Conservation (phyloP, 352 stramenopile species). For the Elongisporangium anandrum region DNA sequence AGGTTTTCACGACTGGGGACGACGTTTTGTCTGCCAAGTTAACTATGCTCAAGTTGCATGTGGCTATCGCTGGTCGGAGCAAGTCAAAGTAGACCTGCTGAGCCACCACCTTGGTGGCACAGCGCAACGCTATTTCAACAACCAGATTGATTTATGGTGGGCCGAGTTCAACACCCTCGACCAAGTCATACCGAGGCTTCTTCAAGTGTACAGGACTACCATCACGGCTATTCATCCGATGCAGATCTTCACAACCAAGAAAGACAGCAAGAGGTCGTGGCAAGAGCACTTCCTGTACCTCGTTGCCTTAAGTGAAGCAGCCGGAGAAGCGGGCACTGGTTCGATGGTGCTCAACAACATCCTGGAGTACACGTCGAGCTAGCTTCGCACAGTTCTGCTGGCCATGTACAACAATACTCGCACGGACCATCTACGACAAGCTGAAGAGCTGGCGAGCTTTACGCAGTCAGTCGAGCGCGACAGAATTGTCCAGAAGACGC, state of each 20-base stretch:
- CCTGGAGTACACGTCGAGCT: constrained; percentile 9
- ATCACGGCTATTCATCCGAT: constrained; percentile 11
- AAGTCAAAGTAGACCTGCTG: constrained; percentile 4
- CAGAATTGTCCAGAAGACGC: background rate
- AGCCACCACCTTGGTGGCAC: constrained; percentile 4
- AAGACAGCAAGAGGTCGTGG: constrained; percentile 7
- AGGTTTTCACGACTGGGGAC: constrained; percentile 3
- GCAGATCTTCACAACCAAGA: constrained; percentile 12
- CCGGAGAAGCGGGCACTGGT: no score
- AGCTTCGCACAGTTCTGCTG: constrained; percentile 6
- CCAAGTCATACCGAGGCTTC: constrained; percentile 7
- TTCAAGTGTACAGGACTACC: constrained; percentile 11
- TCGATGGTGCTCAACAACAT: constrained; percentile 15
- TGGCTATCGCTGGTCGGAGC: constrained; percentile 2
- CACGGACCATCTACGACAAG: constrained; percentile 11
- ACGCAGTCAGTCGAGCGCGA: constrained; percentile 11
- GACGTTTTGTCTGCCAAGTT: constrained; percentile 2
- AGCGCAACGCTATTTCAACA: constrained; percentile 13
- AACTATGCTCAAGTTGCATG: background rate
- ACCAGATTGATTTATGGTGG: constrained; percentile 9
- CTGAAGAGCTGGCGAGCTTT: constrained; percentile 16
- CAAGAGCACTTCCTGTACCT: constrained; percentile 15
- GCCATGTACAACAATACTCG: constrained; percentile 4
- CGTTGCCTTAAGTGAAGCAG: constrained; percentile 9
- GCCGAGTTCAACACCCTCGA: constrained; percentile 4